Evolutionary conservation across 2,329 filamentous ascomycete genomes (phyloP), one percentile per base, ranked within the genome.

Genomic region (Neospermospora avenae): DNA sequence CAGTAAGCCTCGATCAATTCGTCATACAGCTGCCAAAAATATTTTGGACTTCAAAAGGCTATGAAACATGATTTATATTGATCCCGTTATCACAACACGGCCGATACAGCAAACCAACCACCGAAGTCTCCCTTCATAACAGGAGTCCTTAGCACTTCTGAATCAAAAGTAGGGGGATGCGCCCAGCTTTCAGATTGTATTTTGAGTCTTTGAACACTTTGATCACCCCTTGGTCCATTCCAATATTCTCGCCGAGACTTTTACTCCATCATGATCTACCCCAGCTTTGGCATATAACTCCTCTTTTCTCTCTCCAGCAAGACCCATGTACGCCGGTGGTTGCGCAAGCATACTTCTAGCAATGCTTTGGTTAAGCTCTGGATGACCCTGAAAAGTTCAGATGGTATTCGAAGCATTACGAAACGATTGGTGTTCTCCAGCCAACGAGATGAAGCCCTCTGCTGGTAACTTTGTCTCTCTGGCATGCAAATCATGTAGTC

Each of bases 321-420:
- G 70, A 3, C 73, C 73, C 62, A 73, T 77, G 75, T 77, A 77
- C 4, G 71, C 65, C 35, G 67, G 61, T 1, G 74, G 64, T 57
- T 77, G 72, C 4, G 37, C 52, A 49, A 79, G 65, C 60, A 77
- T 65, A 51, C 74, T 68, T 57, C 72, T 74, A 3, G 77, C 76
- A 18, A 77, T 73, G 37, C 69, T 69, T 6, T 69, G 70, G 56
- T 77, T 74, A 65, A 79, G 75, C 64, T 79, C 77, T 0, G 77
- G 78, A 58, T 79, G 78, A 0, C 76, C 77, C 62, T 80, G 78
- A 45, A 79, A 76, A 0, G 76, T 77, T 41, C 78, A 66, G 49
- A 79, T 73, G 3, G 71, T 73, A 56, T 75, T 75, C 57, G 67
- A 69, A 55, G 74, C 68, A 53, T 73, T 76, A 7, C 78, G 55